Percentiles rank a stretch among this genome's conserved stretches.
These are phyloP conservation scores for Friedmanniomyces simplex DNA, from an alignment of 495 filamentous ascomycete species.

Conservation along the genomic window DNA sequence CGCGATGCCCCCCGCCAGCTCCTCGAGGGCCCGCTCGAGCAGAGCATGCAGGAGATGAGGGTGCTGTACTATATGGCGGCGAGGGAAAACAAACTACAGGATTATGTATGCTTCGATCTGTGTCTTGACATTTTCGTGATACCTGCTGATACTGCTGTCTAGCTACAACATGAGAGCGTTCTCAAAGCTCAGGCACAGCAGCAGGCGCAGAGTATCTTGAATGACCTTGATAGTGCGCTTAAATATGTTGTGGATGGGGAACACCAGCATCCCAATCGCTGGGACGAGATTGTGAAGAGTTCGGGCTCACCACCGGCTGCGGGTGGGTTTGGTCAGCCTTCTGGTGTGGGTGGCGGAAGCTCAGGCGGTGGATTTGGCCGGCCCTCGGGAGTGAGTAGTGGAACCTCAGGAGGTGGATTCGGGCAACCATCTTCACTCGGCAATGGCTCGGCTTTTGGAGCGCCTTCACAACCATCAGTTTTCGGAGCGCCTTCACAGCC, in stretches of 20 bases:
- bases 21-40: conserved; percentile 72
- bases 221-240: conserved; percentile 59
- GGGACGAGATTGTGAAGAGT: conserved; percentile 38
- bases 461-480: background rate
- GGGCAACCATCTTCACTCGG: background rate
- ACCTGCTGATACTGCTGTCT: background rate
- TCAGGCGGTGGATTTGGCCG: conserved; percentile 14
- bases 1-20: conserved; percentile 63
- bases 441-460: background rate
- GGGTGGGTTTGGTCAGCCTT: conserved; percentile 18
- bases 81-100: conserved; percentile 19
- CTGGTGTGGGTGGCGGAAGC: conserved; percentile 10
- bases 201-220: conserved; percentile 57
- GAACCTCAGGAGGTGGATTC: background rate
- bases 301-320: background rate
- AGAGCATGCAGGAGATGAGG: conserved; percentile 74
- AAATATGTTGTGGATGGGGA: conserved; percentile 57
- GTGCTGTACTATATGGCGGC: conserved; percentile 52
- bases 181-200: conserved; percentile 50
- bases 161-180: conserved; percentile 50
- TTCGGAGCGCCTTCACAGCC: background rate
- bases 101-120: conserved; percentile 1
- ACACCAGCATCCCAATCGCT: conserved; percentile 70
- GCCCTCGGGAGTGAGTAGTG: background rate
- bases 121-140: background rate